Conservation (phyloP, 805 yeast genomes). For the Candida lessepsii region DNA sequence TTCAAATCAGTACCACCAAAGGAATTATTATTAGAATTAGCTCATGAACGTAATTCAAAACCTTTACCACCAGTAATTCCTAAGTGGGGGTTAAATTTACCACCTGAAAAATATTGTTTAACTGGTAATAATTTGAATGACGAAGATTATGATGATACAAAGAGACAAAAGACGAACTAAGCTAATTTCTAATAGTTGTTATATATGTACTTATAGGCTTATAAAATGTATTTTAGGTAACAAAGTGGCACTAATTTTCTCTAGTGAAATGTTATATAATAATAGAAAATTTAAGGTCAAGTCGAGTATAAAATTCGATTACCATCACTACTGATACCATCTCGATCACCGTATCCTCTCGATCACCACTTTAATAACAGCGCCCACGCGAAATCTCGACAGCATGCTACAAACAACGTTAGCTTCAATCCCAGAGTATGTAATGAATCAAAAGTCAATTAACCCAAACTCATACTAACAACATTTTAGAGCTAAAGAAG, state of each 20-base stretch:
- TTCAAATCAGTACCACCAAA: constrained; percentile 94
- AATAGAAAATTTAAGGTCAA: no score
- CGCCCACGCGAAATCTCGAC: constrained; percentile 9
- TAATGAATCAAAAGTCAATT: constrained; percentile 4
- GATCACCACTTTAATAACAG: not conserved
- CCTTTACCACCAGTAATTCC: constrained; percentile 90
- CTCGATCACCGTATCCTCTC: no score
- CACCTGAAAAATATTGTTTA: constrained; percentile 95
- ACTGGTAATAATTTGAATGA: constrained; percentile 76
- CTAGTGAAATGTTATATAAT: no score
- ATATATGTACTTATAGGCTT: no score
- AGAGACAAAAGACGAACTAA: constrained; percentile 18
- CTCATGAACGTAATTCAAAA: constrained; percentile 86
- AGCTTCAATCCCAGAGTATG: constrained; percentile 38
- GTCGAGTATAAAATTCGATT: no score
- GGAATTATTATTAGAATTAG: constrained; percentile 84
- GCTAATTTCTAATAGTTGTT: no score
- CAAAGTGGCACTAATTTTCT: no score
- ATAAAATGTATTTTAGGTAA: not conserved
- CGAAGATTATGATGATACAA: constrained; percentile 32
- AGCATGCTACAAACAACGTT: constrained; percentile 36
- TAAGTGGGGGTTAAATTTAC: constrained; percentile 87
- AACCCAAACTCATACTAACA: constrained; percentile 13
- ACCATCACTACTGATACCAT: no score
- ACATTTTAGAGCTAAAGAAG: constrained; percentile 43